Percentiles rank a stretch among this genome's conserved stretches.
These are phyloP conservation scores for Schizosaccharomyces pombe DNA, from an alignment of 805 yeast species.

Conservation along the genomic window DNA sequence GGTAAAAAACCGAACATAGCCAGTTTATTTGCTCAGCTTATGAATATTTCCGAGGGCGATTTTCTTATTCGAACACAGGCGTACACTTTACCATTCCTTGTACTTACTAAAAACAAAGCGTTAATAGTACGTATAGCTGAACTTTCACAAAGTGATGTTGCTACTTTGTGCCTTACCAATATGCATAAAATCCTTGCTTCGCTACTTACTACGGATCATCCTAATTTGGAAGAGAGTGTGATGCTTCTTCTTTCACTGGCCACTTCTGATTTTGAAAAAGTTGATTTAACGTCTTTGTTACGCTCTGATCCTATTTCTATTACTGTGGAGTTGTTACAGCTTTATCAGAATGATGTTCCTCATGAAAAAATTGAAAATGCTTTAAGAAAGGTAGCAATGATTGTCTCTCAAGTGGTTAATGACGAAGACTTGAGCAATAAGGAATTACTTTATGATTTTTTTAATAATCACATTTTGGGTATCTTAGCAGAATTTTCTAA, in stretches of 20 bases:
- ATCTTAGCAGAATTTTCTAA: constrained; percentile 60
- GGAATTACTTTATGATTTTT: constrained; percentile 18
- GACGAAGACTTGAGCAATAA: not conserved
- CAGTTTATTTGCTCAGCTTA: constrained; percentile 34
- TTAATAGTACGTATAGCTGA: constrained; percentile 38
- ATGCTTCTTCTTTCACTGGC: constrained; percentile 30
- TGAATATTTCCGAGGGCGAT: constrained; percentile 36
- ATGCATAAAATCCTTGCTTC: constrained; percentile 34
- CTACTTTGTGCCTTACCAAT: constrained; percentile 26
- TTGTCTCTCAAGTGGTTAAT: not conserved
- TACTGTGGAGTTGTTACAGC: constrained; percentile 19
- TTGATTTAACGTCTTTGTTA: constrained; percentile 14
- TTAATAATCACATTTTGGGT: constrained; percentile 43
- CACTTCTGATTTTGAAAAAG: constrained; percentile 24
- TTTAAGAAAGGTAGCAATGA: constrained; percentile 7
- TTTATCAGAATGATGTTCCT: constrained; percentile 14
- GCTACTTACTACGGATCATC: constrained; percentile 27
- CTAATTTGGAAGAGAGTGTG: constrained; percentile 27
- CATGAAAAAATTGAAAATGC: constrained; percentile 8
- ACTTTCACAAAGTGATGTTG: constrained; percentile 23
- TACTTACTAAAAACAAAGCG: constrained; percentile 41
- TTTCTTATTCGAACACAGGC: constrained; percentile 47
- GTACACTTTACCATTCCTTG: constrained; percentile 53
- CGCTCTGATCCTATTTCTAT: constrained; percentile 11
- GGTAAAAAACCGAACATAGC: constrained; percentile 30